Conservation (phyloP, 2,329 filamentous ascomycete genomes). For the Paraconiothyrium sp. region DNA sequence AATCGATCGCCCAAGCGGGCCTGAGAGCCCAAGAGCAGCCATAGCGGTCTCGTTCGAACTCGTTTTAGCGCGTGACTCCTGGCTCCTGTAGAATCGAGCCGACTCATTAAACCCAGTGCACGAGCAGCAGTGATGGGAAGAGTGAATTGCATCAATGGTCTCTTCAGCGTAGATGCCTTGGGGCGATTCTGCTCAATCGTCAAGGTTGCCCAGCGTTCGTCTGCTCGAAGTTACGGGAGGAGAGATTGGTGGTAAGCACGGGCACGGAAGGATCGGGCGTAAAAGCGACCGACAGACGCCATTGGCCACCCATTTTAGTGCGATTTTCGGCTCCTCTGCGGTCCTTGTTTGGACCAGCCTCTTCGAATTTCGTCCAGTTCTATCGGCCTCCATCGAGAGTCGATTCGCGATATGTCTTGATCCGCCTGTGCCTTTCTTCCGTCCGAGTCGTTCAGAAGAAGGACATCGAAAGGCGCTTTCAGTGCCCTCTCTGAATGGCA, state of each 20-base stretch:
- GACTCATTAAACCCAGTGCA: neutral
- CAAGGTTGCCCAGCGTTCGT: neutral
- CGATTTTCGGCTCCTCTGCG: neutral
- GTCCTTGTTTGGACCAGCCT: neutral
- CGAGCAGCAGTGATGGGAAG: neutral
- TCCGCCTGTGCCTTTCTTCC: neutral
- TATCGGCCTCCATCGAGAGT: neutral
- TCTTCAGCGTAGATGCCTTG: neutral
- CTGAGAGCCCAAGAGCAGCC: slow-evolving; percentile 10
- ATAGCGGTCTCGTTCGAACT: neutral
- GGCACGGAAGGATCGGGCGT: slow-evolving; percentile 13
- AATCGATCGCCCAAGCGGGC: slow-evolving; percentile 22
- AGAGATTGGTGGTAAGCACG: neutral
- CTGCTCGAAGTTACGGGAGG: neutral
- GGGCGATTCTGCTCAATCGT: neutral
- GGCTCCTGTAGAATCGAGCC: neutral
- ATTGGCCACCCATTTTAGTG: slow-evolving; percentile 5
- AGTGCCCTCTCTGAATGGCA: neutral
- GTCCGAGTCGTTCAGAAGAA: neutral
- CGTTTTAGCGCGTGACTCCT: neutral
- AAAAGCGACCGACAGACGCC: neutral
- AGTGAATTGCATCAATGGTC: neutral
- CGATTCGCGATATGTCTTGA: neutral
- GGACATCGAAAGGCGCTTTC: neutral
- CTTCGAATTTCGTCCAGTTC: neutral